Evolutionary conservation across 129 eudicot genomes (phyloP), one percentile per base, ranked within the genome.

Genomic region (Saussurea involucrata): DNA sequence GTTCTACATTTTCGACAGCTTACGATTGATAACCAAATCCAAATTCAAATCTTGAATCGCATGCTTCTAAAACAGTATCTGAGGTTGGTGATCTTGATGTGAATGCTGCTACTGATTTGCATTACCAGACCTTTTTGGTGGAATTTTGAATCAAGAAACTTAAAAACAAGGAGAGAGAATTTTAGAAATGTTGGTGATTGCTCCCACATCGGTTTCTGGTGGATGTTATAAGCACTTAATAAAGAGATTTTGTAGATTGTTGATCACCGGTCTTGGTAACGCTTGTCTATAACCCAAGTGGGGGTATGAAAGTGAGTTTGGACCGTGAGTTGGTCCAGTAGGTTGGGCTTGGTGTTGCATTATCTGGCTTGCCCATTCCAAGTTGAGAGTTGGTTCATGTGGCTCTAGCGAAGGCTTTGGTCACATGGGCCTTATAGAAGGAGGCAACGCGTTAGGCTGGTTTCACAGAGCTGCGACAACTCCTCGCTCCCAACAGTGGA

Each of bases 401-500:
- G 63, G 75, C 22, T 17, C 4, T 2, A 42, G 75, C 75, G 37
- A 70, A 53, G 60, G 60, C 60, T 53, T 53, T 8, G 60, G 60
- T 53, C 8, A 17, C 60, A 0, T 44, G 17, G 12, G 21, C 55
- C 73, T 33, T 69, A 67, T 15, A 66, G 81, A 0, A 66, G 81
- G 49, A 73, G 81, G 74, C 44, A 42, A 24, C n/a, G 81, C 81
- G 69, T 76, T 42, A 76, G 80, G 74, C 74, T 77, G 81, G 81
- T 10, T 77, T 77, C 68, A 68, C 75, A 77, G 74, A 68, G 81
- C 81, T 66, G 63, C 70, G 81, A 77, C 17, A 10, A 77, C 81
- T 74, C 55, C 68, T 67, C 81, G 13, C 72, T 33, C 53, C 17
- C 4, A 3, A 42, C 72, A 68, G 72, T 33, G 72, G 72, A 32